Evolutionary conservation across 1,284 basidiomycete species (phyloP).

Genomic region (Wallemia ichthyophaga): DNA sequence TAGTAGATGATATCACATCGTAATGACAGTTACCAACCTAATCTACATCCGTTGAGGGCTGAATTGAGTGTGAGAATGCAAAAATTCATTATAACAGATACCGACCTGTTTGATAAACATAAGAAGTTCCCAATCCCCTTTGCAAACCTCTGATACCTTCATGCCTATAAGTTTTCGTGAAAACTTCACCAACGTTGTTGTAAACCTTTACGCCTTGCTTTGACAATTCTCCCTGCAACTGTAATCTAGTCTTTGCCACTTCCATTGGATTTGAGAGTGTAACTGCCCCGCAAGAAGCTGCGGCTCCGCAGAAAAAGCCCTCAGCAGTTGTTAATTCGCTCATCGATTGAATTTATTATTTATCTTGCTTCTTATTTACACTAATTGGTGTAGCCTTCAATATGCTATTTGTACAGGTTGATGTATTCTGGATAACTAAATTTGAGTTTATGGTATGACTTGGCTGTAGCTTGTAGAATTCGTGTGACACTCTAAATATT

Average conservation of each 20-base stretch:
- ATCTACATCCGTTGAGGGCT: constrained; percentile 69
- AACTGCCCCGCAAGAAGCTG: background rate
- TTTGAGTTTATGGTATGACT: background rate
- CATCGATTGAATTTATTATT: background rate
- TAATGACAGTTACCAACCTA: constrained; percentile 25
- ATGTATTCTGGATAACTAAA: background rate
- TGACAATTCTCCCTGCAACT: constrained; percentile 72
- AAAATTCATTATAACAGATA: constrained; percentile 1
- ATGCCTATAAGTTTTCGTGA: constrained; percentile 62
- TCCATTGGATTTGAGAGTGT: background rate
- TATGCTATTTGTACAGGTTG: background rate
- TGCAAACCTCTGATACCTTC: constrained; percentile 77
- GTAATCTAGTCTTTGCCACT: constrained; percentile 19
- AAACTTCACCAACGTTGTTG: constrained; percentile 57
- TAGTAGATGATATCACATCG: constrained; percentile 1
- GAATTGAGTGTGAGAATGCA: constrained; percentile 23
- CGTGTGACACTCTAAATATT: background rate
- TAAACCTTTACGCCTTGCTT: constrained; percentile 48
- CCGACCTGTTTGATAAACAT: background rate
- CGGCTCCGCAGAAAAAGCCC: background rate
- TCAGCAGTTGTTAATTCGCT: background rate
- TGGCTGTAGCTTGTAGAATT: background rate
- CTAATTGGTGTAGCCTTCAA: background rate
- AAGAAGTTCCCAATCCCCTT: constrained; percentile 41
- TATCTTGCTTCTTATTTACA: background rate